A percentile compares a stretch with the other conserved stretches of the same genome.
phyloP scores from a whole-genome alignment of 176 grass and related monocot species.

The Avena sativa region DNA sequence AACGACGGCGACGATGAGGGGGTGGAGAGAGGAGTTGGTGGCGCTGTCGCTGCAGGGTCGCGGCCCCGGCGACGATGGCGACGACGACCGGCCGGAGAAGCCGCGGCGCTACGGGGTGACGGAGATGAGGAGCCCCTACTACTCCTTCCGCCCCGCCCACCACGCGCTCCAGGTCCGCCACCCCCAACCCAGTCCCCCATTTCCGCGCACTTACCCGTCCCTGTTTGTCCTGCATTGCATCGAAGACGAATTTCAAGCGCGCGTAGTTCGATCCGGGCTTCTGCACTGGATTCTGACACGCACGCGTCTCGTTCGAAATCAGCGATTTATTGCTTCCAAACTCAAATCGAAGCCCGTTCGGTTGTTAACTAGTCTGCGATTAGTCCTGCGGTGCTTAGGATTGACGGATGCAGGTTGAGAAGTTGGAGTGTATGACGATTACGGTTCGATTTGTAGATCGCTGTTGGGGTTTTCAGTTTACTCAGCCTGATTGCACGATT shows the following conservation, averaged over 20 bases:
- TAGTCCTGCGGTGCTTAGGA: not conserved
- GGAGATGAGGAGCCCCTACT: conserved; percentile 86
- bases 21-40: conserved; percentile 45
- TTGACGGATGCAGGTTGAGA: not conserved
- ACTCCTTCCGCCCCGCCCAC: conserved; percentile 65
- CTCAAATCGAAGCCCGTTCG: not conserved
- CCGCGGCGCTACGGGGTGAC: conserved; percentile 86
- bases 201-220: not conserved
- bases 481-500: not conserved
- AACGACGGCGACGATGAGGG: conserved; percentile 27
- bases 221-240: not conserved
- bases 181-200: not conserved
- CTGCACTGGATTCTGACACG: not conserved
- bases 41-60: conserved; percentile 51
- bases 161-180: conserved; percentile 67
- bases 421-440: not conserved
- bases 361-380: not conserved
- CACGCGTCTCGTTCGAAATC: not conserved
- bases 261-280: not conserved
- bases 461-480: not conserved
- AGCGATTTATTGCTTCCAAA: not conserved
- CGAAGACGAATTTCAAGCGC: not conserved
- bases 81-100: conserved; percentile 93
- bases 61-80: conserved; percentile 47
- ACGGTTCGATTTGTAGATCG: not conserved